Percentiles rank a stretch among this genome's conserved stretches.
Evolutionary conservation across 108 stramenopile genomes (phyloP).

Genomic region (Cyclotella sp.): DNA sequence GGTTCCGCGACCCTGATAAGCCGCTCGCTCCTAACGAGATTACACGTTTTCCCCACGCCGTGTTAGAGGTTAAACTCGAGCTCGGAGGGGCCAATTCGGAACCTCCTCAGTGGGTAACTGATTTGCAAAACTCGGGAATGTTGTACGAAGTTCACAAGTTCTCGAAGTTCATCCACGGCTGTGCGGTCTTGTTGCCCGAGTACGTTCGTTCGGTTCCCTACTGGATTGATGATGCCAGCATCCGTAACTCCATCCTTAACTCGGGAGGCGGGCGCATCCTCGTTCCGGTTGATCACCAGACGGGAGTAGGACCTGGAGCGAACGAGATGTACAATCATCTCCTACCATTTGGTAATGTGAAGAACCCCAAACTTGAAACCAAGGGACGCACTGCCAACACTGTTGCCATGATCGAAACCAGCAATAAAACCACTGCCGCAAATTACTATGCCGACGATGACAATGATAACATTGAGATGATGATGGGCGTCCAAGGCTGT

Average conservation of each 20-base stretch:
- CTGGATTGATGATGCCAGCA: constrained; percentile 95
- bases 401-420: constrained; percentile 40
- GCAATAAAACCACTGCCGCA: constrained; percentile 25
- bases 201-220: constrained; percentile 94
- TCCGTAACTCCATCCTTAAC: constrained; percentile 89
- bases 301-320: constrained; percentile 83
- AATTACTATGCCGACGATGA: constrained; percentile 55
- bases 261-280: constrained; percentile 79
- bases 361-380: constrained; percentile 71
- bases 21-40: constrained; percentile 84
- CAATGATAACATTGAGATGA: constrained; percentile 7
- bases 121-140: constrained; percentile 89
- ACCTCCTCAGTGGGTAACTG: constrained; percentile 93
- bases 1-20: constrained; percentile 91
- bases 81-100: constrained; percentile 84
- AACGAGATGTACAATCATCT: constrained; percentile 88
- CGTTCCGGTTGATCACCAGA: constrained; percentile 54
- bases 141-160: constrained; percentile 96
- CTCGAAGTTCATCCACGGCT: constrained; percentile 92
- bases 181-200: constrained; percentile 92
- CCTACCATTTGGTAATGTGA: constrained; percentile 83
- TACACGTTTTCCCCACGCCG: constrained; percentile 95
- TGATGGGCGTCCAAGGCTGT: constrained; percentile 23
- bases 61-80: constrained; percentile 96
- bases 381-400: constrained; percentile 79